Base-by-base conservation (phyloP, 345 rosid species). In the Eucalyptus polyanthemos region DNA sequence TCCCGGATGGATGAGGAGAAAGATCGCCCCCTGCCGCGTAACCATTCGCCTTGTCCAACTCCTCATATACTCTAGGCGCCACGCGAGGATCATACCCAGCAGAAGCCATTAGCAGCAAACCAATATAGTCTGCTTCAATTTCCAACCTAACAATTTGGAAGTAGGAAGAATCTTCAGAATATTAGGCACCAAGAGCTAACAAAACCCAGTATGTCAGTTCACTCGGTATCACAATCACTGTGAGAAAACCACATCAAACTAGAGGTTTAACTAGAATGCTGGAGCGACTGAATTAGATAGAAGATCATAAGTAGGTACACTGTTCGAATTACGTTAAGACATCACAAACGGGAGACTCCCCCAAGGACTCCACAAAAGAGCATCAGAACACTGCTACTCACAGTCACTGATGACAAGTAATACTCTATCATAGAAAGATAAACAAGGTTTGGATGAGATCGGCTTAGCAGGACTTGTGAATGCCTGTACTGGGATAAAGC, bases 1-100 rank as follows among this genome's bases (percentile, higher is more conserved):
- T 95, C n/a, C 98, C 98, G 6, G 99, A 98, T 21, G 98, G 99
- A 92, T 98, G 99, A 31, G 98, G 96, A 11, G 98, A 95, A 14
- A 98, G 94, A 89, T 97, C 95, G 88, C 96, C 95, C 88, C 90
- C 89, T 4, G 90, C 56, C 9, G 92, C 93, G 1, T 93, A 93
- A n/a, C 98, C 97, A 11, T 92, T 88, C 3, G 95, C 89, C 91
- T 94, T 92, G 50, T 97, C 99, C 65, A 97, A 91, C 94, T 95
- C 96, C 91, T 97, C 98, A 34, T 93, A 95, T 80, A 98, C 97
- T 89, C 85, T 90, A 12, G 98, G 99, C 11, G 98, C 98, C 45
- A 95, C 88, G 31, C 96, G 93, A 89, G 99, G 99, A 91, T 98
- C 96, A 13, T 94, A 98, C 58, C 99, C 99, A 22, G 98, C 97